phyloP scores from a whole-genome alignment of 129 eudicot genomes.

The Logfia minima region DNA sequence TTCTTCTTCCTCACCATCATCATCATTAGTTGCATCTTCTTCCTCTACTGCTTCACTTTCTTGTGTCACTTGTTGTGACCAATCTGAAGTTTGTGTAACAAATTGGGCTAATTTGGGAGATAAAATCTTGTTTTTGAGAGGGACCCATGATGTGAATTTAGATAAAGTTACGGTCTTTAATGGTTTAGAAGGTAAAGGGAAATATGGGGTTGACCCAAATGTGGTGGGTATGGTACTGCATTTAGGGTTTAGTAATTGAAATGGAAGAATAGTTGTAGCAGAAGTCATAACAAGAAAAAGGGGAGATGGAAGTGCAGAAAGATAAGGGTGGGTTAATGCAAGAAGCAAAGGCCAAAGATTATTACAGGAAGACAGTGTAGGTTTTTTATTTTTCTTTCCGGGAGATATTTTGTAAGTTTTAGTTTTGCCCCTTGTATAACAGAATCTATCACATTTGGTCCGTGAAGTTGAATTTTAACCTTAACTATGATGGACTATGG shows the following conservation, averaged over 20 bases:
- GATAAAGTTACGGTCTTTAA: constrained; percentile 18
- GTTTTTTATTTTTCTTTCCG: background rate
- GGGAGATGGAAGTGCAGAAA: constrained; percentile 23
- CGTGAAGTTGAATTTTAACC: constrained; percentile 17
- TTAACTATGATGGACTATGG: background rate
- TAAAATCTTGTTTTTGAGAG: constrained; percentile 40
- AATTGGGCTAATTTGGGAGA: constrained; percentile 31
- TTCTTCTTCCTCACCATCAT: too few relatives aligned
- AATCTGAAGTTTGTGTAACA: constrained; percentile 48
- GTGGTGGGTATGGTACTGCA: constrained; percentile 26
- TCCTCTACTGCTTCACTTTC: constrained; percentile 27
- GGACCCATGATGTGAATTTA: constrained; percentile 29
- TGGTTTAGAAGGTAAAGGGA: constrained; percentile 32
- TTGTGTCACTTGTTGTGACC: constrained; percentile 47
- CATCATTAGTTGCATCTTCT: constrained; percentile 27
- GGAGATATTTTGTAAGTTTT: background rate
- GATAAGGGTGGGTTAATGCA: constrained; percentile 34
- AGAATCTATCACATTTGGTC: constrained; percentile 6
- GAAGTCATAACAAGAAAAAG: constrained; percentile 38
- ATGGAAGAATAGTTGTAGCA: constrained; percentile 35
- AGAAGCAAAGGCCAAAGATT: constrained; percentile 30
- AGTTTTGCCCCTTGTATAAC: background rate
- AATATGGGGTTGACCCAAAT: constrained; percentile 15
- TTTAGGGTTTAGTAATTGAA: constrained; percentile 36
- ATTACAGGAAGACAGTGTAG: constrained; percentile 1